Conservation (phyloP, 2,329 filamentous ascomycete genomes). For the Sporothrix inflata region DNA sequence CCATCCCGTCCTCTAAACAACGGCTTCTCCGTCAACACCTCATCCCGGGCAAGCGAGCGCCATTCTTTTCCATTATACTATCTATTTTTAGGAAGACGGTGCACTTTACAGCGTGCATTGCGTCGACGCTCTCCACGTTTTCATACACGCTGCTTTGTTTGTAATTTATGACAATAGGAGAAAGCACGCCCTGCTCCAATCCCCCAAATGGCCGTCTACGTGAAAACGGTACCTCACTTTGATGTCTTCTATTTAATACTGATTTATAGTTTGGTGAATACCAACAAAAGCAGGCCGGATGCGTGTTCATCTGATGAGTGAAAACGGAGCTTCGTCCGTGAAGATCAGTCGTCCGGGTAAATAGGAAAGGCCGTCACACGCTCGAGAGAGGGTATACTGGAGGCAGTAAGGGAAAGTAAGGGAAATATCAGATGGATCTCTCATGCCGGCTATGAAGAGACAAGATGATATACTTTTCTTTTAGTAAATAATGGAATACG, state of each 20-base stretch:
- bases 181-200: too few species aligned
- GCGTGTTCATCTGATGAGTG: background rate
- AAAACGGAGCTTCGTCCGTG: background rate
- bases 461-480: too few species aligned
- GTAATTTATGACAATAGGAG: too few species aligned
- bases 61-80: background rate
- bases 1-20: slow-evolving; percentile 1
- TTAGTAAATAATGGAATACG: background rate
- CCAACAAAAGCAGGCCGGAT: too few species aligned
- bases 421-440: background rate
- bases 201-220: too few species aligned
- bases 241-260: too few species aligned
- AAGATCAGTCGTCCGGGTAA: slow-evolving; percentile 1
- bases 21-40: background rate
- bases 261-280: too few species aligned
- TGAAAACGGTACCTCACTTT: too few species aligned
- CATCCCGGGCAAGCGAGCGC: background rate
- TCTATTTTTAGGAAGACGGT: slow-evolving; percentile 7
- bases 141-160: background rate
- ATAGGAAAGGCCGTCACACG: background rate
- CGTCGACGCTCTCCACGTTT: background rate
- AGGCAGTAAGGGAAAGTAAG: background rate
- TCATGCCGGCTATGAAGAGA: background rate
- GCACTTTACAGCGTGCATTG: background rate
- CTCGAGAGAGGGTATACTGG: background rate